Conservation (phyloP, 2,329 filamentous ascomycete genomes). For the Diaporthe batatas region DNA sequence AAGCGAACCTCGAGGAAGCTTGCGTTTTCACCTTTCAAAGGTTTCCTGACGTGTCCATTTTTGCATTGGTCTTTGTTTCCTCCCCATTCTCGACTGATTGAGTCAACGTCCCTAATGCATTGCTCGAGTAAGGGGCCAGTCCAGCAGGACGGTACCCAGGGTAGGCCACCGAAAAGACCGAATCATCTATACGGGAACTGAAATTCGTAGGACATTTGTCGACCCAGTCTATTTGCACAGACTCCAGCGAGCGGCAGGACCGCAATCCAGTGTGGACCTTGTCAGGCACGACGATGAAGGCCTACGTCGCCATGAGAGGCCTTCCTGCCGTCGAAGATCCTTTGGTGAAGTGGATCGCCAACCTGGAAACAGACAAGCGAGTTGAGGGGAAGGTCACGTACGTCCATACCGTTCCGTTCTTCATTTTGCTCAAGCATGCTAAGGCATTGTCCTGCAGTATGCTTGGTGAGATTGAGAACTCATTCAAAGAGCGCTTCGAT, state of each 20-base stretch:
- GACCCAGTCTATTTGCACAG: background rate
- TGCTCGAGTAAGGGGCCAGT: background rate
- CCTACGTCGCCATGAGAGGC: constrained; percentile 53
- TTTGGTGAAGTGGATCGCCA: constrained; percentile 48
- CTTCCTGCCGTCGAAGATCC: constrained; percentile 47
- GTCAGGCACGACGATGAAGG: constrained; percentile 45
- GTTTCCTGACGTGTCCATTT: no score
- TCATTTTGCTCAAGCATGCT: background rate
- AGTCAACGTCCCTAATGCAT: background rate
- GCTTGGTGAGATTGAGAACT: constrained; percentile 25
- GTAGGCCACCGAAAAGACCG: background rate
- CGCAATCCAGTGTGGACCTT: constrained; percentile 30
- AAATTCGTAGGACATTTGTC: constrained; percentile 9
- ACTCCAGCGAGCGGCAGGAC: constrained; percentile 7
- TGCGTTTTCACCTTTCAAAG: background rate
- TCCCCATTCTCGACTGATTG: background rate
- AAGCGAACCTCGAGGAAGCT: background rate
- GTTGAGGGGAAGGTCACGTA: constrained; percentile 6
- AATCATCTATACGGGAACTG: background rate
- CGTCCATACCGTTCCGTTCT: background rate
- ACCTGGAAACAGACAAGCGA: constrained; percentile 26
- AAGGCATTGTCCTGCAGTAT: constrained; percentile 6
- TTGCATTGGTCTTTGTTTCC: background rate
- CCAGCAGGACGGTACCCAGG: background rate
- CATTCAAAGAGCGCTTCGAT: constrained; percentile 27